Conservation (phyloP, 2,329 filamentous ascomycete genomes). For the Bipolaris sorokiniana region DNA sequence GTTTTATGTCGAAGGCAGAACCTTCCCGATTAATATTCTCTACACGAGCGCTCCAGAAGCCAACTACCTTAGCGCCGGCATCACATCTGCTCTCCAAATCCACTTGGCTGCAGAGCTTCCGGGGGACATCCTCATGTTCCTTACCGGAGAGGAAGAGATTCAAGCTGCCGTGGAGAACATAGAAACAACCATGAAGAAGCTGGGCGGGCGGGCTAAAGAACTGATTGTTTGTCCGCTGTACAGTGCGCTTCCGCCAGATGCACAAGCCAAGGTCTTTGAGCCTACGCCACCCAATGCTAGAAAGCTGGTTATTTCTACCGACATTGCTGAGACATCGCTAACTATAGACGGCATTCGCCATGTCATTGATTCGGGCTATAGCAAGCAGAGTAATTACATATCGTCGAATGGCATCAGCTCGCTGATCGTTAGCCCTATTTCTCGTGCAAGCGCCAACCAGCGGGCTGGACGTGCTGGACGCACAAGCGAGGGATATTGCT, state of each 20-base stretch:
- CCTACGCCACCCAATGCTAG: slow-evolving; percentile 83
- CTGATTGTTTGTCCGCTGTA: slow-evolving; percentile 94
- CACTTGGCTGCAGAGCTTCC: slow-evolving; percentile 73
- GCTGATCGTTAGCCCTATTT: slow-evolving; percentile 88
- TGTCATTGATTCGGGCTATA: slow-evolving; percentile 93
- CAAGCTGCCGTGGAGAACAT: slow-evolving; percentile 85
- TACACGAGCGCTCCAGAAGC: slow-evolving; percentile 71
- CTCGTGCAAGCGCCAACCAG: slow-evolving; percentile 90
- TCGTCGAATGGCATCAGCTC: slow-evolving; percentile 91
- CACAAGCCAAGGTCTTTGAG: slow-evolving; percentile 93
- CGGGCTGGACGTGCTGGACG: slow-evolving; percentile 90
- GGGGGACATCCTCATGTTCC: slow-evolving; percentile 91
- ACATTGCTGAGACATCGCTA: slow-evolving; percentile 94
- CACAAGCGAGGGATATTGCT: slow-evolving; percentile 90
- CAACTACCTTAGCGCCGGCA: slow-evolving; percentile 88
- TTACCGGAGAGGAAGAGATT: slow-evolving; percentile 97
- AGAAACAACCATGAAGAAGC: slow-evolving; percentile 82
- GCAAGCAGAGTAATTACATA: slow-evolving; percentile 85
- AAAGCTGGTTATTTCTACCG: slow-evolving; percentile 93
- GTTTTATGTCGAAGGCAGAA: slow-evolving; percentile 82
- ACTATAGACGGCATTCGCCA: slow-evolving; percentile 97
- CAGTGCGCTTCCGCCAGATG: slow-evolving; percentile 85
- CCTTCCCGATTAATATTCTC: slow-evolving; percentile 1
- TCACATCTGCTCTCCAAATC: slow-evolving; percentile 94
- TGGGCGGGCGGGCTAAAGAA: slow-evolving; percentile 83